phyloP scores from a whole-genome alignment of 2,329 filamentous ascomycete species.

The Tolypocladium endophyticum region DNA sequence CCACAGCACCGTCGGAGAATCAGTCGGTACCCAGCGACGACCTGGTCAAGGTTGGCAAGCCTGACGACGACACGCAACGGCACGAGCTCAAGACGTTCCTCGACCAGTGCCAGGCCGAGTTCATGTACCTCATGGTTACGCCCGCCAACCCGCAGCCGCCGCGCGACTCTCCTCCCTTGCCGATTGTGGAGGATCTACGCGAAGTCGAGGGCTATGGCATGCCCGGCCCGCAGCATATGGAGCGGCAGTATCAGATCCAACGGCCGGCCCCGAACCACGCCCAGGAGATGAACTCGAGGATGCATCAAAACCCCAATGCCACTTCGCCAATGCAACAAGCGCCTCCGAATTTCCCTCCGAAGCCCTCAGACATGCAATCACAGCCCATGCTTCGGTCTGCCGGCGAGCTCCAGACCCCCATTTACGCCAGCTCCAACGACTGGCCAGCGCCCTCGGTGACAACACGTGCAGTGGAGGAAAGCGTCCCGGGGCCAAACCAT shows the following conservation, averaged over 20 bases:
- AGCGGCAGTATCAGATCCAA: conserved; percentile 27
- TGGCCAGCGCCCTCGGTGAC: conserved; percentile 23
- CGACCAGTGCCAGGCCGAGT: conserved; percentile 55
- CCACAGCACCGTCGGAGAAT: conserved; percentile 31
- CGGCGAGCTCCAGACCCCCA: conserved; percentile 33
- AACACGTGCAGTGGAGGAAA: conserved; percentile 23
- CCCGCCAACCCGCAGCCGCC: conserved; percentile 55
- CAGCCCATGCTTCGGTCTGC: conserved; percentile 43
- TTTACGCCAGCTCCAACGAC: conserved; percentile 26
- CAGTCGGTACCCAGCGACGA: conserved; percentile 32
- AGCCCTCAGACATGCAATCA: conserved; percentile 27
- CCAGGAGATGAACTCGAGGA: conserved; percentile 41
- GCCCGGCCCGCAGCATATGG: conserved; percentile 29
- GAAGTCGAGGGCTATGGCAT: conserved; percentile 42
- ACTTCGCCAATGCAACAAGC: conserved; percentile 40
- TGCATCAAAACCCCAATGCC: conserved; percentile 46
- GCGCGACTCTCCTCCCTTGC: conserved; percentile 49
- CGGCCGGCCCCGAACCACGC: conserved; percentile 44
- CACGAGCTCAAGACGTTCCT: conserved; percentile 49
- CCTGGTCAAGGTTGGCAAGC: conserved; percentile 33
- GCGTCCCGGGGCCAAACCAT: conserved; percentile 22
- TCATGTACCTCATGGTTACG: conserved; percentile 58
- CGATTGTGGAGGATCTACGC: conserved; percentile 48
- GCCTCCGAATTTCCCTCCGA: conserved; percentile 21
- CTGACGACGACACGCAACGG: conserved; percentile 40